Evolutionary conservation across 495 filamentous ascomycete genomes (phyloP).

Genomic region (Aspergillus steynii): DNA sequence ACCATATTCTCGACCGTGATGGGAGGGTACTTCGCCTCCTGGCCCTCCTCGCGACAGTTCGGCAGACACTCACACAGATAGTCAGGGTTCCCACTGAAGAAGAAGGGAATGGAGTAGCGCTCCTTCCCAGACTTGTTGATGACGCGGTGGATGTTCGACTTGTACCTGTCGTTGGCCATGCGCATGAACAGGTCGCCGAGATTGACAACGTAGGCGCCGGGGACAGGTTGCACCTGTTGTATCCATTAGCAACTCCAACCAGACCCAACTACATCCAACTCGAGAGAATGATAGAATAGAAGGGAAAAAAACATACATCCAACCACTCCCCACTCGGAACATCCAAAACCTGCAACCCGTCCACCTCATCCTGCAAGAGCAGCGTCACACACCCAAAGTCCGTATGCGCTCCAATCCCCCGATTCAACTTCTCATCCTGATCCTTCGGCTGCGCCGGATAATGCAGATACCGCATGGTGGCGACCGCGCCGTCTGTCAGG

Average conservation of each 20-base stretch:
- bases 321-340: conserved; percentile 39
- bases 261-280: background rate
- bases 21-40: conserved; percentile 48
- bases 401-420: conserved; percentile 49
- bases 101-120: conserved; percentile 64
- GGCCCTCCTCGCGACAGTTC: conserved; percentile 40
- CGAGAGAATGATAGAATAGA: background rate
- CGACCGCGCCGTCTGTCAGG: conserved; percentile 35
- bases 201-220: conserved; percentile 55
- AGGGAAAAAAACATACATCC: conserved; percentile 35
- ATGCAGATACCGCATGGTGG: conserved; percentile 43
- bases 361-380: conserved; percentile 49
- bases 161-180: conserved; percentile 59
- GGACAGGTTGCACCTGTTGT: conserved; percentile 46
- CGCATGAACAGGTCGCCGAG: conserved; percentile 60
- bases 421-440: conserved; percentile 34
- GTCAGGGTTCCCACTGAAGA: conserved; percentile 56
- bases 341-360: conserved; percentile 55
- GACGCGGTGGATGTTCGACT: conserved; percentile 56
- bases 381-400: conserved; percentile 48
- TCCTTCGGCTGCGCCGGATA: conserved; percentile 49
- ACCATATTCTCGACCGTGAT: conserved; percentile 45
- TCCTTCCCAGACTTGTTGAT: conserved; percentile 45
- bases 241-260: background rate
- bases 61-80: conserved; percentile 55